Conservation (phyloP, 306 rosid species). For the Dryas alaskensis region DNA sequence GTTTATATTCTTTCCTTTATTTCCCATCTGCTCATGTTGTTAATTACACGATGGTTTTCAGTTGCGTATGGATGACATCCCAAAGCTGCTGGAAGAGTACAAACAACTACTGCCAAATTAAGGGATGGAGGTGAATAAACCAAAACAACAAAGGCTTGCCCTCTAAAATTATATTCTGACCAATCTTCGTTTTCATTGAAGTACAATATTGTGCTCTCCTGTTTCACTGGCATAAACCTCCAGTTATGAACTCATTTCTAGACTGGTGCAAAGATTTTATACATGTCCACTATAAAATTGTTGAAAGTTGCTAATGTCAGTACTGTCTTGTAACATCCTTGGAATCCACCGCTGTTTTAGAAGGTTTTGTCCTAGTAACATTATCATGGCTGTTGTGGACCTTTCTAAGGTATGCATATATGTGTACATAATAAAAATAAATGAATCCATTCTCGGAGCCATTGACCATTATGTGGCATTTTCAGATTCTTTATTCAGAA, state of each 20-base stretch:
- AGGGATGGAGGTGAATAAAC: not conserved
- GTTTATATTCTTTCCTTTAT: not conserved
- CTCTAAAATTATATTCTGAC: not conserved
- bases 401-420: not conserved
- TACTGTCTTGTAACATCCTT: not conserved
- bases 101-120: slow-evolving; percentile 44
- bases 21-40: slow-evolving; percentile 1
- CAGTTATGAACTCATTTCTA: not conserved
- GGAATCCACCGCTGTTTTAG: not conserved
- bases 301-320: not conserved
- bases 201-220: not conserved
- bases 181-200: not conserved
- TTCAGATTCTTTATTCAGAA: not conserved
- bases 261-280: not conserved
- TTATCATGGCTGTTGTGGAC: too few species aligned
- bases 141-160: not conserved
- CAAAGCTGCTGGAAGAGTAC: slow-evolving; percentile 77
- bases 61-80: slow-evolving; percentile 86
- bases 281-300: not conserved
- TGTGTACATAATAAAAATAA: not conserved
- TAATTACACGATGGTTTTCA: slow-evolving; percentile 28
- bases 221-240: not conserved
- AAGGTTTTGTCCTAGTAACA: not conserved
- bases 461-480: not conserved
- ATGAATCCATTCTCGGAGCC: not conserved